A percentile compares a stretch with the other conserved stretches of the same genome.
Evolutionary conservation across 768 basidiomycete species (phyloP).

Genomic region (Myochromella boudieri): DNA sequence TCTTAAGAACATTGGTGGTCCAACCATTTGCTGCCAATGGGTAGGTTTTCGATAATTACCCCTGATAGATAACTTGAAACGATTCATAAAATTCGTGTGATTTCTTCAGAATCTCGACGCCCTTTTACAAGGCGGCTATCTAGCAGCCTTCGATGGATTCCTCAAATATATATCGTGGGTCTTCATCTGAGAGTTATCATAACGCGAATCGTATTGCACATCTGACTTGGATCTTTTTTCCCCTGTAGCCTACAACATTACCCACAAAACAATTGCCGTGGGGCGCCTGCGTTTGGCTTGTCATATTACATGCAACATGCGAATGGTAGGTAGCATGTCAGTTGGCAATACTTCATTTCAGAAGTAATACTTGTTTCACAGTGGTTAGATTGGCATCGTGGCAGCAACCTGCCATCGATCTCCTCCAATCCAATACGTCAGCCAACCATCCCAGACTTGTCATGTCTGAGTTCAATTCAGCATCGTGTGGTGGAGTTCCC

Average conservation of each 20-base stretch:
- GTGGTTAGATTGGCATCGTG: constrained; percentile 43
- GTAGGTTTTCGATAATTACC: constrained; percentile 23
- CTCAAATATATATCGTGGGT: constrained; percentile 52
- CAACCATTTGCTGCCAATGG: constrained; percentile 54
- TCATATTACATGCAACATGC: constrained; percentile 47
- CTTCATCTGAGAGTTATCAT: background rate
- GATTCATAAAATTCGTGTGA: background rate
- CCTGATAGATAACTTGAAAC: background rate
- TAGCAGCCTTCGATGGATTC: constrained; percentile 30
- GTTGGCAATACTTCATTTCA: background rate
- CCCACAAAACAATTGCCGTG: constrained; percentile 47
- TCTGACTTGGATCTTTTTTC: no score
- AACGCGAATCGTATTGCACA: no score
- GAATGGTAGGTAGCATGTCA: constrained; percentile 42
- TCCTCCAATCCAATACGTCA: constrained; percentile 29
- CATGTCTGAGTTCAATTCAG: constrained; percentile 56
- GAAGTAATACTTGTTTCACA: constrained; percentile 14
- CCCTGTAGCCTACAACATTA: constrained; percentile 55
- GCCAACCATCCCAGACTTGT: constrained; percentile 34
- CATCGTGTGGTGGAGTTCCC: constrained; percentile 52
- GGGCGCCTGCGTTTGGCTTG: constrained; percentile 32
- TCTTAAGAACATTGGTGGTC: constrained; percentile 43
- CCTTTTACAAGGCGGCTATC: constrained; percentile 42
- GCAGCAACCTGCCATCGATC: constrained; percentile 42
- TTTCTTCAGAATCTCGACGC: constrained; percentile 38